Evolutionary conservation across 305 asterid species (phyloP), one percentile per base, ranked within the genome.

Genomic region (Rubia tinctorum): DNA sequence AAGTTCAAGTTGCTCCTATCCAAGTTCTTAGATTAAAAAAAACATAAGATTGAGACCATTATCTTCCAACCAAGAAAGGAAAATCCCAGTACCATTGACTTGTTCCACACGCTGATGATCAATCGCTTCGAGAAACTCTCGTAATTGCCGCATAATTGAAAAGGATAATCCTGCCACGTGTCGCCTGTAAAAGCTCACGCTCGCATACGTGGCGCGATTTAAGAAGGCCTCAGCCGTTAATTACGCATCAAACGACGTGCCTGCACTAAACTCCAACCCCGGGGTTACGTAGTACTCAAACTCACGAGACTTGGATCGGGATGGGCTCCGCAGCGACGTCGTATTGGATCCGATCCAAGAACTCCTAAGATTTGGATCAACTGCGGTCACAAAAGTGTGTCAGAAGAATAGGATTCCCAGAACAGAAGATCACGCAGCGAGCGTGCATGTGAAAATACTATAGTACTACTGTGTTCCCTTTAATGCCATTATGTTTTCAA

Each of bases 221-320:
- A 7, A 75, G 17, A 53, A 51, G 2, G 51, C 68, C 73, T 80
- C 73, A 22, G 53, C 53, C 53, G 14, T 47, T 13, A 51, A 51
- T 22, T 7, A 2, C 20, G 15, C 15, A 51, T 6, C 17, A 51
- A 5, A 18, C 58, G 58, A 14, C 58, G 58, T 72, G 69, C 82
- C 74, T 79, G 82, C 82, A 74, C 71, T 82, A n/a, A 79, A 71
- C 79, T 67, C 80, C 86, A 79, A 40, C 56, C 56, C 56, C 56
- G 25, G 37, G 23, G n/a, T n/a, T n/a, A n/a, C n/a, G n/a, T n/a
- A n/a, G n/a, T n/a, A n/a, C n/a, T n/a, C n/a, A n/a, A n/a, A n/a
- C n/a, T n/a, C n/a, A n/a, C n/a, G n/a, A n/a, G n/a, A n/a, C n/a
- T n/a, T n/a, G n/a, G n/a, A n/a, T n/a, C n/a, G n/a, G n/a, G n/a